phyloP scores from a whole-genome alignment of 2,329 filamentous ascomycete genomes.

The Fusarium nisikadoi region DNA sequence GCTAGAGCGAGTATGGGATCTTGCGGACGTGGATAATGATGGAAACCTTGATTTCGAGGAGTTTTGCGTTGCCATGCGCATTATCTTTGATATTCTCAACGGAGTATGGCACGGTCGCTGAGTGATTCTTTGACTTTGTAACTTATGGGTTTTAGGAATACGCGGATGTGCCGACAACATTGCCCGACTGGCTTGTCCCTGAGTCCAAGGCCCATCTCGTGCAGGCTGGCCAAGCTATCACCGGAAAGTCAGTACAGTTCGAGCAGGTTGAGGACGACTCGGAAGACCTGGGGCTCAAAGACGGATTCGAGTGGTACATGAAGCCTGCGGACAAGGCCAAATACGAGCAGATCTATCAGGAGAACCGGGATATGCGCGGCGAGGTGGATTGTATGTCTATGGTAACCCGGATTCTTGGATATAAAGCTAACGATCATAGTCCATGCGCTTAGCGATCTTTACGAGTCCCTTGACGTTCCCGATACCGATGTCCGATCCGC shows the following conservation, averaged over 20 bases:
- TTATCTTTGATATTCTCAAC: constrained; percentile 97
- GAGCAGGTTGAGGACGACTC: constrained; percentile 86
- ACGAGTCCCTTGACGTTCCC: constrained; percentile 79
- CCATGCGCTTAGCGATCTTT: constrained; percentile 81
- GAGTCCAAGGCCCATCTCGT: constrained; percentile 94
- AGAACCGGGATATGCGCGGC: constrained; percentile 87
- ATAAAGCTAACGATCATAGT: constrained; percentile 61
- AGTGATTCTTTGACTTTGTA: constrained; percentile 4
- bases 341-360: constrained; percentile 97
- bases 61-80: constrained; percentile 98
- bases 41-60: constrained; percentile 99
- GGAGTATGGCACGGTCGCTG: constrained; percentile 66
- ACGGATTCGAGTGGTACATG: constrained; percentile 99
- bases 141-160: constrained; percentile 72
- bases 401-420: not conserved
- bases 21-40: constrained; percentile 97
- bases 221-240: constrained; percentile 82
- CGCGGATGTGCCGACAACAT: constrained; percentile 81
- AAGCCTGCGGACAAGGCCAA: constrained; percentile 88
- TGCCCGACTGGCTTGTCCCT: constrained; percentile 97
- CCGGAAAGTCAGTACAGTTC: constrained; percentile 82
- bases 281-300: constrained; percentile 85
- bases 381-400: constrained; percentile 76
- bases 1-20: constrained; percentile 96
- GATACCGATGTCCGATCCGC: constrained; percentile 87